Evolutionary conservation across 2,329 filamentous ascomycete genomes (phyloP), one percentile per base, ranked within the genome.

Genomic region (Aspergillus hortae): DNA sequence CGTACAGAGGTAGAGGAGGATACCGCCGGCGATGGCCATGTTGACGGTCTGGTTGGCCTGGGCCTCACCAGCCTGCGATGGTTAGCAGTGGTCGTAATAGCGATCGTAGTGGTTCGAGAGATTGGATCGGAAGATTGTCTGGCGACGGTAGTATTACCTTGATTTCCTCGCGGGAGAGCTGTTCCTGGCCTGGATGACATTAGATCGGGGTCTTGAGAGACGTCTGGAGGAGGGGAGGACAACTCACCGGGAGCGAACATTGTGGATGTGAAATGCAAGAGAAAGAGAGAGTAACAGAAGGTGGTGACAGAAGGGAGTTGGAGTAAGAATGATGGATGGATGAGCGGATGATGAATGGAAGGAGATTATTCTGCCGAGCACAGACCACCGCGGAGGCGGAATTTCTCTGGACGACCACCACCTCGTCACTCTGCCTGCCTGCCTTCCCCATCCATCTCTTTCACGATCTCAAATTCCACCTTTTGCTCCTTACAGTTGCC

Each of bases 1-100:
- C 82, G 57, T 77, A 86, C 83, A 84, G 46, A 86, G 75, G 70
- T 86, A 86, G 46, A 86, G 76, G 25, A 84, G 68, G 46, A 81
- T 67, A 59, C 80, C 81, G 49, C 78, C 77, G 42, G 75, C 74
- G 53, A 80, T 66, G 46, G 80, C 80, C 66, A 75, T 74, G 65
- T 79, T 78, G 61, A 86, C 73, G 42, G 80, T 80, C 58, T 74
- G 69, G 50, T 66, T 67, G 23, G 83, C 82, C 61, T 79, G 73
- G 41, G 76, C 68, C 69, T 85, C 82, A 64, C 77, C 77, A 47
- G 71, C 71, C 74, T 76, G 45, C 25, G 40, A 19, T 32, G 17
- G 19, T 46, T 32, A 32, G 48, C 60, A 55, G 61, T 51, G 25
- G 35, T 51, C 27, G 7, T 32, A 40, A 3, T 38, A 30, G 27